Evolutionary conservation across 2,329 filamentous ascomycete genomes (phyloP).

Genomic region (Exophiala sp.): DNA sequence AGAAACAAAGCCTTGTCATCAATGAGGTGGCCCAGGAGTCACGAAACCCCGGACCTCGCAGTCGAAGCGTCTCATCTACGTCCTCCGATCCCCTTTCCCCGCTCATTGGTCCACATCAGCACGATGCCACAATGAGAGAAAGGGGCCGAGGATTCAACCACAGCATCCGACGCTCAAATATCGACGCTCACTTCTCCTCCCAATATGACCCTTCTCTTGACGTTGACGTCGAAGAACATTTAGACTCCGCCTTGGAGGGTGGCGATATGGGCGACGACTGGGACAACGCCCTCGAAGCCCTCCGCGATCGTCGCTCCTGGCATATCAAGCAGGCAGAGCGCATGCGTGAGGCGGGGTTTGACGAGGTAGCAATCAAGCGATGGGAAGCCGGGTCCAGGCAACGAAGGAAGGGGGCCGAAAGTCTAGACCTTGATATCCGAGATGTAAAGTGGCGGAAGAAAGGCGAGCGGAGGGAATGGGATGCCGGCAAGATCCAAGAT

Average conservation of each 20-base stretch:
- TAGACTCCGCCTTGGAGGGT: constrained; percentile 42
- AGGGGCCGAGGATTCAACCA: constrained; percentile 65
- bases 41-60: neutral
- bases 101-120: constrained; percentile 63
- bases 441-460: constrained; percentile 67
- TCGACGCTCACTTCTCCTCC: constrained; percentile 73
- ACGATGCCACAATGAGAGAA: constrained; percentile 47
- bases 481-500: constrained; percentile 50
- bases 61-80: constrained; percentile 10
- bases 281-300: constrained; percentile 71
- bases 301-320: constrained; percentile 74
- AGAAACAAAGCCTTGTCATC: neutral
- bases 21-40: neutral
- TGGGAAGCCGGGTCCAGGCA: constrained; percentile 51
- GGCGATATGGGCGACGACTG: constrained; percentile 56
- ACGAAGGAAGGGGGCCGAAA: constrained; percentile 21
- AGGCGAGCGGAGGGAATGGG: constrained; percentile 64
- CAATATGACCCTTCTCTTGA: constrained; percentile 52
- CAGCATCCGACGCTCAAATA: constrained; percentile 49
- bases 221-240: constrained; percentile 49
- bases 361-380: constrained; percentile 64
- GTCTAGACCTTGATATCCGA: constrained; percentile 54
- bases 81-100: constrained; percentile 68
- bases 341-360: constrained; percentile 70
- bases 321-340: constrained; percentile 68